A percentile compares a stretch with the other conserved stretches of the same genome.
Evolutionary conservation across 1,284 basidiomycete species (phyloP).

Genomic region (Sphaerobolus stellatus): DNA sequence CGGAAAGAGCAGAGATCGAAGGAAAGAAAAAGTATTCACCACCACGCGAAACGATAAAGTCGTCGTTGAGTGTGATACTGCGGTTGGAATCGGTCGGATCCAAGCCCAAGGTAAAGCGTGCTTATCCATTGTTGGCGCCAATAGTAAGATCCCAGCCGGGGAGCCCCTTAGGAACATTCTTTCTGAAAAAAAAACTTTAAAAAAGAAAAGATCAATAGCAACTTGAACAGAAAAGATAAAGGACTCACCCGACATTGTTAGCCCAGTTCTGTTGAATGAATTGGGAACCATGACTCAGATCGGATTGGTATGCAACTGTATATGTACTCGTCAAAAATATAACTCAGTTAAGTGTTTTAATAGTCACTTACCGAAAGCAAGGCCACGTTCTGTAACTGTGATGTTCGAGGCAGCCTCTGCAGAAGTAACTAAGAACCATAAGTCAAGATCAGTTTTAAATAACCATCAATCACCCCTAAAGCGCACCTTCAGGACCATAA

Average conservation of each 20-base stretch:
- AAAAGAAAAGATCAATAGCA: background rate
- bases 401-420: conserved; percentile 34
- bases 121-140: conserved; percentile 34
- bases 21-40: conserved; percentile 47
- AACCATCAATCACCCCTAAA: background rate
- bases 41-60: conserved; percentile 37
- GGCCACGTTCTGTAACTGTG: conserved; percentile 42
- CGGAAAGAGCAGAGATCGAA: conserved; percentile 34
- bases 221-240: background rate
- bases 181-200: conserved; percentile 28
- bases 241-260: conserved; percentile 20
- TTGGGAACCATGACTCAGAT: conserved; percentile 45
- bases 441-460: conserved; percentile 16
- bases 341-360: background rate
- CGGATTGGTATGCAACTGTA: conserved; percentile 46
- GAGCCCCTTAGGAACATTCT: conserved; percentile 11
- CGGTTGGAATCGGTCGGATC: conserved; percentile 36
- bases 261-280: conserved; percentile 45
- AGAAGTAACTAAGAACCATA: conserved; percentile 28
- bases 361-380: conserved; percentile 36
- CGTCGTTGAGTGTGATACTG: conserved; percentile 23
- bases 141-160: conserved; percentile 41
- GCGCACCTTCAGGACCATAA: conserved; percentile 41
- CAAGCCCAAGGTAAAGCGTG: conserved; percentile 31
- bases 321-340: too few species aligned